Conservation (phyloP, 73 alveolate genomes). For the Tetrahymena elliotti region DNA sequence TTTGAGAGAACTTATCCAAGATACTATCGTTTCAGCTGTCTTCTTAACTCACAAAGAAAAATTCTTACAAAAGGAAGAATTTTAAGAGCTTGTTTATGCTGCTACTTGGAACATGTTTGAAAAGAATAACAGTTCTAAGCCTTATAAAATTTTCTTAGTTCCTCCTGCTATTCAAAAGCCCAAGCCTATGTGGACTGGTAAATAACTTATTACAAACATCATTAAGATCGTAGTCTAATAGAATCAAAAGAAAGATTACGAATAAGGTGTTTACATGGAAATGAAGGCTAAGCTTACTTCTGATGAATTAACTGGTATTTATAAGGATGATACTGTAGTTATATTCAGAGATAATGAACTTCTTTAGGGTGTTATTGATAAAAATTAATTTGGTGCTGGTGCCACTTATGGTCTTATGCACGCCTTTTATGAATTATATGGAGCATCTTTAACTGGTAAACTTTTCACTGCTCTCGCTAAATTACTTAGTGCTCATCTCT, state of each 20-base stretch:
- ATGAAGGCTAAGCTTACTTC: slow-evolving; percentile 59
- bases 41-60: slow-evolving; percentile 92
- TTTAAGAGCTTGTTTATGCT: slow-evolving; percentile 79
- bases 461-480: slow-evolving; percentile 88
- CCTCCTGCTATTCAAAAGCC: slow-evolving; percentile 94
- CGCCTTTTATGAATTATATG: slow-evolving; percentile 93
- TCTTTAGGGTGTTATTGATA: slow-evolving; percentile 88
- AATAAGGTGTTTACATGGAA: slow-evolving; percentile 67
- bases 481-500: slow-evolving; percentile 77
- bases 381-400: slow-evolving; percentile 88
- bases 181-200: slow-evolving; percentile 88
- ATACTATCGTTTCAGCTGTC: slow-evolving; percentile 90
- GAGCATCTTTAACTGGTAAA: slow-evolving; percentile 88
- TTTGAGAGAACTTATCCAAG: slow-evolving; percentile 97
- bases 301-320: slow-evolving; percentile 32
- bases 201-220: slow-evolving; percentile 78
- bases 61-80: slow-evolving; percentile 78
- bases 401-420: slow-evolving; percentile 93
- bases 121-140: slow-evolving; percentile 35
- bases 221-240: slow-evolving; percentile 69
- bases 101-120: slow-evolving; percentile 77
- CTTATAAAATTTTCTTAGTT: slow-evolving; percentile 56
- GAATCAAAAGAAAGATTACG: slow-evolving; percentile 56
- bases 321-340: slow-evolving; percentile 49
- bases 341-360: slow-evolving; percentile 80